Evolutionary conservation across 768 basidiomycete species (phyloP), one percentile per base, ranked within the genome.

Genomic region (Leccinum subtestaceum): DNA sequence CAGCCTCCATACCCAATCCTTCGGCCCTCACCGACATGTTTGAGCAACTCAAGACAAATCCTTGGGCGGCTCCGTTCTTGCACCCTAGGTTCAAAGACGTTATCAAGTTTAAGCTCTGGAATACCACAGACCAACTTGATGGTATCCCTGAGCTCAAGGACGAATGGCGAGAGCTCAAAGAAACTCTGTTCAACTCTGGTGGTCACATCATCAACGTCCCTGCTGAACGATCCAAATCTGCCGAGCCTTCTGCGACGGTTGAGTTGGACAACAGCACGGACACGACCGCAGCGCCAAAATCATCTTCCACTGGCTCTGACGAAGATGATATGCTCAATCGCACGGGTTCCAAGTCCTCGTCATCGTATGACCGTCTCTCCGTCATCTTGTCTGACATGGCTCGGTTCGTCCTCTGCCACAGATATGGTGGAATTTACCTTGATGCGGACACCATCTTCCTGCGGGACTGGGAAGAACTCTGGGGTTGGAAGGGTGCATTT

Each of bases 391-490:
- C 93, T 5, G 96, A 98, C 70, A 93, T 98, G 89, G 96, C 93
- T 17, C 88, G 96, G 23, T 99, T 98, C 72, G 87, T 98, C 57
- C 80, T 99, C n/a, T 95, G 93, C 61, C 93, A 99, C 73, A 88
- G 95, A 21, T 98, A 90, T 67, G 96, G 97, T 23, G 96, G 96
- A 13, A 91, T 95, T 52, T 99, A 98, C 70, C 85, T 99, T 54
- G 96, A 99, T 67, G 95, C 95, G 10, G 97, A 98, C 71, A 98
- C 94, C 9, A 85, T 99, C 63, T 86, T 99, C 65, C 76, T 99
- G 32, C 88, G 97, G 21, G 96, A 99, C 69, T 99, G 97, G 97
- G 95, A 97, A 70, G 96, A 98, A 65, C 78, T 99, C 5, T 98
- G 93, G 93, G 93, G 93, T 29, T 97, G 92, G 89, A 86, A 88